Evolutionary conservation across 805 yeast species (phyloP).

Genomic region (Myxozyma vanderwaltii): DNA sequence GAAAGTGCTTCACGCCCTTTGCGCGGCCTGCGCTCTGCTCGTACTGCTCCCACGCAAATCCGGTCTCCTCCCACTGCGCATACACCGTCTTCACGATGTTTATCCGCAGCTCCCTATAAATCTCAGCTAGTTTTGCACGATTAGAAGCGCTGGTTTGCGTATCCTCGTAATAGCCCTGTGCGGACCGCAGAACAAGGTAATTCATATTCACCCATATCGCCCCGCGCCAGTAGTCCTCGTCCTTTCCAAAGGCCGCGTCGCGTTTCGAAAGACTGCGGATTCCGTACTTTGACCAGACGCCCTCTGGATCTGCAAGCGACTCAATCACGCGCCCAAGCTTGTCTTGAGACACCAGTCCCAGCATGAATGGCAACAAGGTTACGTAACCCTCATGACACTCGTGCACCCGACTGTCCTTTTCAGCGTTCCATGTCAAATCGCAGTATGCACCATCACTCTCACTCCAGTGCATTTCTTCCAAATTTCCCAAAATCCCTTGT

Average conservation of each 20-base stretch:
- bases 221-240: slow-evolving; percentile 95
- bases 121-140: slow-evolving; percentile 45
- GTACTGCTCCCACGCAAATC: slow-evolving; percentile 90
- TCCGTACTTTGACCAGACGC: slow-evolving; percentile 78
- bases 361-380: slow-evolving; percentile 78
- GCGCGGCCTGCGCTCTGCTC: slow-evolving; percentile 74
- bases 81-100: slow-evolving; percentile 71
- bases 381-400: slow-evolving; percentile 90
- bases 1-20: slow-evolving; percentile 81
- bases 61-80: slow-evolving; percentile 71
- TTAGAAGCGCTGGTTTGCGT: slow-evolving; percentile 44
- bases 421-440: slow-evolving; percentile 57
- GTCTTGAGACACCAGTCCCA: slow-evolving; percentile 54
- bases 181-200: slow-evolving; percentile 72
- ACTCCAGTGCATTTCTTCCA: slow-evolving; percentile 82
- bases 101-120: slow-evolving; percentile 61
- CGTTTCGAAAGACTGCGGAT: slow-evolving; percentile 74
- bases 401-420: slow-evolving; percentile 49
- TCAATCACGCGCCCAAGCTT: slow-evolving; percentile 51
- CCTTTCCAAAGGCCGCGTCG: slow-evolving; percentile 67
- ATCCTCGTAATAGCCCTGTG: slow-evolving; percentile 54
- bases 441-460: slow-evolving; percentile 68
- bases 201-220: slow-evolving; percentile 92
- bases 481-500: slow-evolving; percentile 58
- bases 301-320: slow-evolving; percentile 65